Conservation (phyloP, 228 moss, liverwort and hornwort species). For the Sphagnum fallax region DNA sequence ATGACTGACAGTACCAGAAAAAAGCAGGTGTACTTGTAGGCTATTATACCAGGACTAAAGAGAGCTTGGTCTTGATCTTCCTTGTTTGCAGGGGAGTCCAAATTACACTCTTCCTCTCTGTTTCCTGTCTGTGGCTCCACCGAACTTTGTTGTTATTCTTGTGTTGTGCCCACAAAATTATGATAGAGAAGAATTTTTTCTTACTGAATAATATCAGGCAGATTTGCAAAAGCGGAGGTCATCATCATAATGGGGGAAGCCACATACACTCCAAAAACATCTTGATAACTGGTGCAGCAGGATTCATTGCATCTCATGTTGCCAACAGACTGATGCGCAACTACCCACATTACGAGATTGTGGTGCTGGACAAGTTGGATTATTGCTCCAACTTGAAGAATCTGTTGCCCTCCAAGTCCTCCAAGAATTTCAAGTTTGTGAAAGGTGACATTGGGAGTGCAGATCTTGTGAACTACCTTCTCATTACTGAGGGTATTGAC, state of each 20-base stretch:
- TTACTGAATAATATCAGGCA: no score
- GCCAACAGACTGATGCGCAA: conserved; percentile 70
- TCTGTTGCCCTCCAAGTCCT: conserved; percentile 45
- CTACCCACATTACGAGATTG: conserved; percentile 75
- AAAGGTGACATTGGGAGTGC: conserved; percentile 81
- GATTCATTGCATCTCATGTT: conserved; percentile 82
- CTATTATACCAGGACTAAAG: no score
- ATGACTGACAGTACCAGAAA: no score
- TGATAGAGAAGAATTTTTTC: no score
- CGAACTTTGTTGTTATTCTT: no score
- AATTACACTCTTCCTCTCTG: no score
- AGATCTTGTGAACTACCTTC: conserved; percentile 73
- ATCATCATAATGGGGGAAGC: conserved; percentile 24
- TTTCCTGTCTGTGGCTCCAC: no score
- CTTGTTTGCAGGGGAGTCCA: no score
- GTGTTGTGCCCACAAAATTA: no score
- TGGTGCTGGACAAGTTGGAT: conserved; percentile 84
- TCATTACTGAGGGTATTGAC: conserved; percentile 73
- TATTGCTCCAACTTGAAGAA: conserved; percentile 88
- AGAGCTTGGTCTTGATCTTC: no score
- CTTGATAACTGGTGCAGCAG: conserved; percentile 72
- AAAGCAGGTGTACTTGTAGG: no score
- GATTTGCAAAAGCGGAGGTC: no score
- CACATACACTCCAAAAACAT: conserved; percentile 69
- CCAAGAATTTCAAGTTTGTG: conserved; percentile 79